A percentile compares a stretch with the other conserved stretches of the same genome.
These are phyloP conservation scores for Ophiostoma ulmi DNA, from an alignment of 2,329 filamentous ascomycete genomes.

Conservation along the genomic window DNA sequence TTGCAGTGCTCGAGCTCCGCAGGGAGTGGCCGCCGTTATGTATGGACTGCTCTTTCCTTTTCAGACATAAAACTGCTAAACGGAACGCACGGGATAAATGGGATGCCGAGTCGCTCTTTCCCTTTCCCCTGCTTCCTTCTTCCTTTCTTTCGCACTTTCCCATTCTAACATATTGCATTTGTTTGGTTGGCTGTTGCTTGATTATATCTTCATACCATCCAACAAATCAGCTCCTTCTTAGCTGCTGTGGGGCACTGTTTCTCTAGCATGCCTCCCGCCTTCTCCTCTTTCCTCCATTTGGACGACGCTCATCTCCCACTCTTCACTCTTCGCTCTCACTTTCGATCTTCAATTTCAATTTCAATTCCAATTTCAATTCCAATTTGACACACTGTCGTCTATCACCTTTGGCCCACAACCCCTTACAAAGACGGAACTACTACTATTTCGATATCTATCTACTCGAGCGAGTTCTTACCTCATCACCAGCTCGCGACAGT, in stretches of 20 bases:
- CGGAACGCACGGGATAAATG: not conserved
- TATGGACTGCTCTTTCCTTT: not conserved
- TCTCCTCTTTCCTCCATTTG: not conserved
- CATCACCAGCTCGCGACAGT: not conserved
- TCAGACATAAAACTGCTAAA: not conserved
- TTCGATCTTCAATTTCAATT: no score
- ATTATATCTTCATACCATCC: no score
- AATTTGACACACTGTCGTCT: not conserved
- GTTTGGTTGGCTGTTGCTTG: not conserved
- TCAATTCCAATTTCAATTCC: not conserved
- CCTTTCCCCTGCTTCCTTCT: not conserved
- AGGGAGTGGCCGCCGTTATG: not conserved
- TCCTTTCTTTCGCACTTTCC: not conserved
- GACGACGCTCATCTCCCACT: not conserved
- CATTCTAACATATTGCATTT: not conserved
- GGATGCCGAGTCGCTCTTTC: not conserved
- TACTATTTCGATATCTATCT: not conserved
- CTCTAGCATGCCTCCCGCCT: not conserved
- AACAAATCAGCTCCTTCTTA: conserved; percentile 1
- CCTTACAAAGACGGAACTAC: not conserved
- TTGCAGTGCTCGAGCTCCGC: conserved; percentile 11
- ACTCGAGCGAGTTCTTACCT: no score
- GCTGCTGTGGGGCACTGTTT: not conserved
- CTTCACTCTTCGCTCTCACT: not conserved
- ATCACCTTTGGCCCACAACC: not conserved